Conservation (phyloP, 2,329 filamentous ascomycete species). For the Ascochyta koolunga region DNA sequence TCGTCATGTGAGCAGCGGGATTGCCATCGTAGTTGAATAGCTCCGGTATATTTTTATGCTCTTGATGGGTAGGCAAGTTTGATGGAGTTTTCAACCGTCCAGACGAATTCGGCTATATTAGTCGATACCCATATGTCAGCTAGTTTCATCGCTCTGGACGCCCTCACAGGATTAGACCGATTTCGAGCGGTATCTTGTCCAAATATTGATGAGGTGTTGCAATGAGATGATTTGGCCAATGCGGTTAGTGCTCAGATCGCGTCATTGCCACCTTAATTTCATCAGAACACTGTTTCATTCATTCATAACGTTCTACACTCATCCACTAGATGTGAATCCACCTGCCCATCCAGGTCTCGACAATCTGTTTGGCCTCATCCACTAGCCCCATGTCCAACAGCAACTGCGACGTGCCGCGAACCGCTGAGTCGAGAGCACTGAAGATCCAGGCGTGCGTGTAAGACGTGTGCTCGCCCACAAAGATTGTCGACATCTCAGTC, state of each 20-base stretch:
- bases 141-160: too few relatives aligned
- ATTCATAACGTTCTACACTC: too few relatives aligned
- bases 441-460: conserved; percentile 76
- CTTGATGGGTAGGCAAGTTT: too few relatives aligned
- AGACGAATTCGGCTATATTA: neutral
- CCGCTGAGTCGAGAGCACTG: conserved; percentile 69
- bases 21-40: conserved; percentile 25
- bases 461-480: conserved; percentile 69
- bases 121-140: too few relatives aligned
- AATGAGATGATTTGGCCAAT: too few relatives aligned
- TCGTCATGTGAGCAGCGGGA: conserved; percentile 20
- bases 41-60: conserved; percentile 21
- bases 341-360: conserved; percentile 71
- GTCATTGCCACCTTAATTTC: neutral
- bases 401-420: conserved; percentile 69
- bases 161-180: too few relatives aligned
- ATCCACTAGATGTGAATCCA: conserved; percentile 57
- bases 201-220: too few relatives aligned
- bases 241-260: neutral
- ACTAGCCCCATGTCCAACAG: conserved; percentile 69
- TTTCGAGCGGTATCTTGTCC: too few relatives aligned
- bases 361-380: conserved; percentile 70
- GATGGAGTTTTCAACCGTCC: too few relatives aligned
- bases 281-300: too few relatives aligned
- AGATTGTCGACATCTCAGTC: conserved; percentile 72